Evolutionary conservation across 345 rosid genomes (phyloP), one percentile per base, ranked within the genome.

Genomic region (Rhizophora apiculata): DNA sequence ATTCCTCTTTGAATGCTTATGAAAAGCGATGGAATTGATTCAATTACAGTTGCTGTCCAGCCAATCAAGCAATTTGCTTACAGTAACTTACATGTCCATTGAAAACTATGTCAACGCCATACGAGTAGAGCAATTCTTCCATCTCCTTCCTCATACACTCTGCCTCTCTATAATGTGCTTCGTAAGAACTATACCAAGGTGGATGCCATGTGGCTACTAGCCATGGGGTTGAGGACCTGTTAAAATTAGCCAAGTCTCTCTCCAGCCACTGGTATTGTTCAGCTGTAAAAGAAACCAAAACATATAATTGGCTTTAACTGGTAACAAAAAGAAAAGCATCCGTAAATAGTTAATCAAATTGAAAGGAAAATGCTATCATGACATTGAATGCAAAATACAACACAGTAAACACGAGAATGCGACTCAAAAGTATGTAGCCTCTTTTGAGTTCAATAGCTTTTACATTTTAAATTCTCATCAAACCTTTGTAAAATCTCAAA

Each of bases 181-280:
- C 81, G 70, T 85, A 94, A 66, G 97, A 84, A 77, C 86, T 87
- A 72, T 94, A 94, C 98, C 98, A 94, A 51, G 96, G 95, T 58
- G 86, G 77, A 63, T 87, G 89, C 96, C 98, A 92, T 60, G 84
- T 71, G 71, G 91, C 97, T 68, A 89, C 77, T 67, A 89, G 64
- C 98, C 99, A 95, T 55, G 99, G 96, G 62, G 99, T 95, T 66
- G 79, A 72, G 54, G 76, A 71, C 77, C 99, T 74, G 77, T 95
- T 46, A 30, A 91, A 80, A 55, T 78, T 80, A 24, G 74, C 79
- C 68, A 95, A 77, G 76, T 95, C 92, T 36, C 66, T 75, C 78
- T 89, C 92, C 72, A 92, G 83, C 99, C 97, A 95, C 31, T 65
- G 76, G 81, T 87, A 89, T 67, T 92, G 96, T 67, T 86, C 92